Base-by-base conservation (phyloP, 2,329 filamentous ascomycete genomes). In the Sclerotinia trifoliorum region DNA sequence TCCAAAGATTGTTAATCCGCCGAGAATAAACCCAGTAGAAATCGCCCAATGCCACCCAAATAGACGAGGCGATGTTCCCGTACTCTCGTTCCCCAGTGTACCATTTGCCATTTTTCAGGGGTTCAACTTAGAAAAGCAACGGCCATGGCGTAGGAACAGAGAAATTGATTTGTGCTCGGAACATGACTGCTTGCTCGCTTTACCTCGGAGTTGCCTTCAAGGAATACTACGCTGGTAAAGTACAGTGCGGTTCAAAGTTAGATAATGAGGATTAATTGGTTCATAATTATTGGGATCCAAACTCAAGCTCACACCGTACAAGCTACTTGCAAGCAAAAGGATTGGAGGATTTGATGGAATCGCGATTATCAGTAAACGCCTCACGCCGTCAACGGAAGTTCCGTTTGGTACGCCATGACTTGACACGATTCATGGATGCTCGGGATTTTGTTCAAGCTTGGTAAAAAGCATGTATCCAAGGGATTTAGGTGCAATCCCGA, bases 391-490 rank as follows among this genome's bases (percentile, higher is more conserved):
- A 11, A 49, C 29, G 42, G 57, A 49, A 24, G 10, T 35, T 61
- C 21, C 46, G 58, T 15, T 15, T 39, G 5, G 15, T 21, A 49
- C n/a, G n/a, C 58, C 46, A 35, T 19, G 21, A 48, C 58, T 35
- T 35, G 26, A 35, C 58, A 62, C 58, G 32, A 63, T 42, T 63
- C n/a, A 63, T 39, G 46, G 32, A 51, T 63, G 5, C n/a, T 63
- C 60, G 60, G 60, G 60, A 26, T 51, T 39, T 49, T 62, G 60
- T 51, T 62, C 44, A 24, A 62, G 58, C 17, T 49, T 49, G 44
- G 44, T 49, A 35, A 62, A 24, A 61, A 3, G 26, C 8, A 29
- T 29, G 35, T 35, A 3, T 61, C 10, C 29, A 42, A 42, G 39
- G 39, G 11, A 42, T 15, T 15, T 13, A 24, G 46, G n/a, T 62